Conservation (phyloP, 2,329 filamentous ascomycete genomes). For the Clonostachys byssicola region DNA sequence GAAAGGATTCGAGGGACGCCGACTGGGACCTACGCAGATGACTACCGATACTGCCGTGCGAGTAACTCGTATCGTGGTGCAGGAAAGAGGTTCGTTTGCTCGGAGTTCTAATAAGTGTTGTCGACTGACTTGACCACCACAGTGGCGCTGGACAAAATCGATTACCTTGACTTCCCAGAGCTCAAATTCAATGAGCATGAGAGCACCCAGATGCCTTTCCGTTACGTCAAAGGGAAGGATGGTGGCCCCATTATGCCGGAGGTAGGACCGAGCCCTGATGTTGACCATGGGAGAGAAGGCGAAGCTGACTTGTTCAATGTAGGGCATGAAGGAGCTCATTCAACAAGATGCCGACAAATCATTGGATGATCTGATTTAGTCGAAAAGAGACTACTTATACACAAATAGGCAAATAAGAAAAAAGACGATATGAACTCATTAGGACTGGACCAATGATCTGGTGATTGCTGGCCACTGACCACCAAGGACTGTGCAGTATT, state of each 20-base stretch:
- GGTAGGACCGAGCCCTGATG: slow-evolving; percentile 44
- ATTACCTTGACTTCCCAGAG: slow-evolving; percentile 85
- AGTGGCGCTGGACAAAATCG: slow-evolving; percentile 76
- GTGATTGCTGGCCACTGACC: no score
- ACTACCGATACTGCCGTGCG: slow-evolving; percentile 96
- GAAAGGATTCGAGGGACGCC: slow-evolving; percentile 85
- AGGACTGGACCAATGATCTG: no score
- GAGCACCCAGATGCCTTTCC: slow-evolving; percentile 96
- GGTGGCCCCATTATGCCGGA: slow-evolving; percentile 88
- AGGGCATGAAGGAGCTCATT: slow-evolving; percentile 96
- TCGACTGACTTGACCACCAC: neutral
- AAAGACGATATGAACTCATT: no score
- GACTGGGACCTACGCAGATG: slow-evolving; percentile 93
- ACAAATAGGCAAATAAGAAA: no score
- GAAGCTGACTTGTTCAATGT: neutral
- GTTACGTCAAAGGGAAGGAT: slow-evolving; percentile 75
- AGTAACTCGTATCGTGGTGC: slow-evolving; percentile 84
- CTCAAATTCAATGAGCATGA: slow-evolving; percentile 87
- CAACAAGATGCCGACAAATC: slow-evolving; percentile 91
- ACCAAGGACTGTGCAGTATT: no score
- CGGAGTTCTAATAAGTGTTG: neutral
- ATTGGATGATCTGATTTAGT: slow-evolving; percentile 76
- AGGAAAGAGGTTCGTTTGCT: slow-evolving; percentile 64
- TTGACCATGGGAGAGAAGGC: neutral
- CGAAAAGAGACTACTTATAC: neutral